Evolutionary conservation across 2,329 filamentous ascomycete genomes (phyloP).

Genomic region (Westerdykella sp.): DNA sequence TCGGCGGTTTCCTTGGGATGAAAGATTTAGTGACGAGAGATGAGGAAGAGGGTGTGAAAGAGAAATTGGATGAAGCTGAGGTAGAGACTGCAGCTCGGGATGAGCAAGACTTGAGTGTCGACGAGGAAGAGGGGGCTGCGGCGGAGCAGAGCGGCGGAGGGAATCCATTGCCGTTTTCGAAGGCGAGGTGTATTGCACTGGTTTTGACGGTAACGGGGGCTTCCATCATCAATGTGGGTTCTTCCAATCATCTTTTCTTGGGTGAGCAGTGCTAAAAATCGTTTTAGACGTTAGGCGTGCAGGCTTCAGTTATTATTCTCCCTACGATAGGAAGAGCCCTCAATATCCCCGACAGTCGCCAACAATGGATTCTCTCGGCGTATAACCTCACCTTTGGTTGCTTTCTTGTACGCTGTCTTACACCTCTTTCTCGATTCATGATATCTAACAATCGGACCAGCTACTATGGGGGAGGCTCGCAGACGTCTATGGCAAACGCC

Average conservation of each 20-base stretch:
- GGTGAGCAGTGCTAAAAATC: neutral
- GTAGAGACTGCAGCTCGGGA: too few relatives aligned
- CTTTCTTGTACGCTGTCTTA: conserved; percentile 42
- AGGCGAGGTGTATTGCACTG: conserved; percentile 24
- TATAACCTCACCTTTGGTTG: conserved; percentile 62
- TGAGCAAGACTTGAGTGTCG: too few relatives aligned
- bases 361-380: conserved; percentile 62
- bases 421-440: neutral
- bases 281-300: conserved; percentile 50
- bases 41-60: too few relatives aligned
- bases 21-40: too few relatives aligned
- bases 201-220: conserved; percentile 23
- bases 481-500: conserved; percentile 60
- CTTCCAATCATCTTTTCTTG: neutral
- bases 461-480: conserved; percentile 62
- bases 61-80: too few relatives aligned
- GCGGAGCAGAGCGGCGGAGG: too few relatives aligned
- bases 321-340: conserved; percentile 55
- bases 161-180: conserved; percentile 22
- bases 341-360: conserved; percentile 51
- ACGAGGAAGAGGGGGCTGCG: too few relatives aligned
- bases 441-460: conserved; percentile 9
- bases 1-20: too few relatives aligned
- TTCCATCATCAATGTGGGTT: conserved; percentile 30
- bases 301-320: conserved; percentile 57